Base-by-base conservation (phyloP, 768 basidiomycete genomes). In the Mrakia gelida region DNA sequence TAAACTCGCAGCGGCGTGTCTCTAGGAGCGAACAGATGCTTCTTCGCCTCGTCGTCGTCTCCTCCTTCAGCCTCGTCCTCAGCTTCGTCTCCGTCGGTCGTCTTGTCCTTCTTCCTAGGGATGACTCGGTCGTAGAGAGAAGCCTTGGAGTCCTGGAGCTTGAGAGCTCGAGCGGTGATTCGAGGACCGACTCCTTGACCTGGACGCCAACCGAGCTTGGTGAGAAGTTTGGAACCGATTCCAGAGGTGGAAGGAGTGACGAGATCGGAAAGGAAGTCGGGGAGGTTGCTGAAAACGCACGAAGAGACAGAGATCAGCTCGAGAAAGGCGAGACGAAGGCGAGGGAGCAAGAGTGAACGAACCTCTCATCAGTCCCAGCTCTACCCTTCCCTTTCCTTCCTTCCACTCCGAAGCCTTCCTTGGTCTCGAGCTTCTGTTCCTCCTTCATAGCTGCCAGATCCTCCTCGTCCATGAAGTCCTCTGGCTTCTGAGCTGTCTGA, bases 391-490 rank as follows among this genome's bases (percentile, higher is more conserved):
- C 52, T n/a, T 38, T 56, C 34, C 45, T 26, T 15, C 90, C 85
- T 80, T 91, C 89, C 88, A 91, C 91, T 80, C 92, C 88, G 75
- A 84, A 84, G 0, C 83, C 83, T 52, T 95, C 92, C 18, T 91
- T 90, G 54, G 91, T 92, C 82, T 92, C 91, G 13, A 97, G 84
- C 28, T 88, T 89, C 80, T 90, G 87, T 80, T 88, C 89, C 59
- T 94, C 93, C 49, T 88, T 89, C 79, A 92, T 84, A 79, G 93
- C 93, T 65, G 92, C 90, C 23, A 98, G 86, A 83, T 98, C 97
- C 85, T 99, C 97, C 62, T 98, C 97, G 85, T 99, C 97, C 97
- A 99, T 98, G 83, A 93, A 98, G 83, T 97, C 94, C 84, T 96
- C 93, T 0, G 94, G 85, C 81, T 88, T 87, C 77, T 84, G 82